These are phyloP conservation scores for Schizophyllum commune DNA, from an alignment of 1,284 basidiomycete species.

Conservation along the genomic window DNA sequence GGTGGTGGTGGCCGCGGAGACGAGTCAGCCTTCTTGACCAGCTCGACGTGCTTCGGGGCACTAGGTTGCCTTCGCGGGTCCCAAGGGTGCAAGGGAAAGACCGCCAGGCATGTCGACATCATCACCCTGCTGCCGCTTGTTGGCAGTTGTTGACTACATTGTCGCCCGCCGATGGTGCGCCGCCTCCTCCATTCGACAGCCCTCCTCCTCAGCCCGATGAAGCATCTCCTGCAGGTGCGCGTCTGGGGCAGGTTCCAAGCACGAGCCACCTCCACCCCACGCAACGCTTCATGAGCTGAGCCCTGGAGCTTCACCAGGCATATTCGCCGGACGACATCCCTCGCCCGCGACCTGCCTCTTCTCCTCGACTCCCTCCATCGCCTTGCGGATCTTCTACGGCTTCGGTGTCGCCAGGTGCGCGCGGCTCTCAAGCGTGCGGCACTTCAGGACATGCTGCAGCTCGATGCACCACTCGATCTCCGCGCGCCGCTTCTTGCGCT, in stretches of 20 bases:
- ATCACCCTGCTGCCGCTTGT: not conserved
- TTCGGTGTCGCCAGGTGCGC: slow-evolving; percentile 10
- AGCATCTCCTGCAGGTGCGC: not conserved
- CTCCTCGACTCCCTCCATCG: not conserved
- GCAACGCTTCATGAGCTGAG: not conserved
- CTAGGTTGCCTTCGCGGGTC: not conserved
- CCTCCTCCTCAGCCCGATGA: not conserved
- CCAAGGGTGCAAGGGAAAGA: not conserved
- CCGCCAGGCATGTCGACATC: not conserved
- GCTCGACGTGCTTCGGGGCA: not conserved
- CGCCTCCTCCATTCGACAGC: not conserved
- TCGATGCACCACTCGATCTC: slow-evolving; percentile 18
- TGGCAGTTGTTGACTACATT: not conserved
- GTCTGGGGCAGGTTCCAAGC: not conserved
- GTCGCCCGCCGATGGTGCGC: not conserved
- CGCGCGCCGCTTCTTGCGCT: slow-evolving; percentile 32
- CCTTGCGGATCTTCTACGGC: slow-evolving; percentile 3
- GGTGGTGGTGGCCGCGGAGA: slow-evolving; percentile 8
- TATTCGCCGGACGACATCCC: not conserved
- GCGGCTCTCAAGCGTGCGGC: slow-evolving; percentile 6
- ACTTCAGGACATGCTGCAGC: slow-evolving; percentile 1
- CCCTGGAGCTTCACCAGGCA: not conserved
- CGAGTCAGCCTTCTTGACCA: slow-evolving; percentile 12
- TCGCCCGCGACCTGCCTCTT: not conserved
- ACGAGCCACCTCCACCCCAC: not conserved